phyloP scores from a whole-genome alignment of 2,329 filamentous ascomycete genomes.

The Colletotrichum destructivum region DNA sequence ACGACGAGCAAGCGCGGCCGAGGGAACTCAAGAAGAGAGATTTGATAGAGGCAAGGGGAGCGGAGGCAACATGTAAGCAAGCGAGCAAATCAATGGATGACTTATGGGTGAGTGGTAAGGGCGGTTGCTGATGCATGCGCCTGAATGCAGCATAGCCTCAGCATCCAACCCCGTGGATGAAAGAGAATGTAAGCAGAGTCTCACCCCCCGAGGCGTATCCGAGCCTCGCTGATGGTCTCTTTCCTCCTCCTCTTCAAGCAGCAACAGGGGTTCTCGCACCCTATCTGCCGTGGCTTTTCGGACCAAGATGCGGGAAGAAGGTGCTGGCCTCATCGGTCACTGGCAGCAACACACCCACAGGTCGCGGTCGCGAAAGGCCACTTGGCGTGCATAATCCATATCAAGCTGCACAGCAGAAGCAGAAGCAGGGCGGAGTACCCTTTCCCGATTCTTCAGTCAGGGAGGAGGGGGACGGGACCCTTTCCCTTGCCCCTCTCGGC shows the following conservation, averaged over 20 bases:
- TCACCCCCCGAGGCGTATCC: neutral
- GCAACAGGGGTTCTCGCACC: neutral
- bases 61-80: slow-evolving; percentile 13
- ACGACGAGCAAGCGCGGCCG: slow-evolving; percentile 11
- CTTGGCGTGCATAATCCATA: slow-evolving; percentile 14
- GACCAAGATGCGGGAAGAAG: neutral
- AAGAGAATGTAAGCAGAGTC: slow-evolving; percentile 10
- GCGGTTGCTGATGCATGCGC: slow-evolving; percentile 15
- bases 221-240: neutral
- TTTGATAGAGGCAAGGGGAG: neutral
- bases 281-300: neutral
- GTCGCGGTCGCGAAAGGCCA: neutral
- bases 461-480: neutral
- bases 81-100: neutral
- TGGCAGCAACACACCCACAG: neutral
- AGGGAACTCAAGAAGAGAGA: neutral
- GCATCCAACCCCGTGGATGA: neutral
- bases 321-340: neutral
- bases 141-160: slow-evolving; percentile 14
- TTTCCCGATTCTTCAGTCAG: neutral
- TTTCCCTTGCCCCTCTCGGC: slow-evolving; percentile 23
- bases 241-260: neutral
- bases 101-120: neutral
- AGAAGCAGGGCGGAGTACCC: neutral
- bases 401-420: neutral